Evolutionary conservation across 2,329 filamentous ascomycete species (phyloP).

Genomic region (Fusarium brevicatenulatum): DNA sequence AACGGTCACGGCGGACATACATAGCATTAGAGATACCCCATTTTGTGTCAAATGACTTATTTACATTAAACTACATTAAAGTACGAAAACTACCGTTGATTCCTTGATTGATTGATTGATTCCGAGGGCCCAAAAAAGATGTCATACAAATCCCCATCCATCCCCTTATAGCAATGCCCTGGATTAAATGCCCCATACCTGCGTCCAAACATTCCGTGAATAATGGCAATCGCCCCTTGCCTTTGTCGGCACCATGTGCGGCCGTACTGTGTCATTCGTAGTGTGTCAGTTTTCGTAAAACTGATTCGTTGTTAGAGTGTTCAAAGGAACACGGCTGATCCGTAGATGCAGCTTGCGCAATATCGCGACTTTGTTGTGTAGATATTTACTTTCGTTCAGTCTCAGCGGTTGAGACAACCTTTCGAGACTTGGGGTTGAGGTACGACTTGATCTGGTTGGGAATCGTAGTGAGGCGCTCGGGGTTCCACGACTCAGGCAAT

Average conservation of each 20-base stretch:
- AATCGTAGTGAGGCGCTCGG: fast-evolving
- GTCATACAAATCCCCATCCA: not conserved
- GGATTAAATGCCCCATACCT: not conserved
- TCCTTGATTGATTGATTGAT: not conserved
- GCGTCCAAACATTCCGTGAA: too few relatives aligned
- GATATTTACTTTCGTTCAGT: not conserved
- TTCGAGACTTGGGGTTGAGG: fast-evolving
- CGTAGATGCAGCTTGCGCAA: not conserved
- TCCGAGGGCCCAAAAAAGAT: not conserved
- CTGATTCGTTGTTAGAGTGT: not conserved
- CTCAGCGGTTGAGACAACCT: not conserved
- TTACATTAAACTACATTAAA: not conserved
- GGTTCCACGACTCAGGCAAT: not conserved
- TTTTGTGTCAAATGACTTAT: slow-evolving; percentile 10
- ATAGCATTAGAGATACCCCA: slow-evolving; percentile 39
- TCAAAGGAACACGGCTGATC: not conserved
- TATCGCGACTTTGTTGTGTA: not conserved
- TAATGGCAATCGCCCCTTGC: not conserved
- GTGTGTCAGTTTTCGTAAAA: not conserved
- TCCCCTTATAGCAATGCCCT: not conserved
- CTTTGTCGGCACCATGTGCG: too few relatives aligned
- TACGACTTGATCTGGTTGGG: not conserved
- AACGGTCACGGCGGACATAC: slow-evolving; percentile 21
- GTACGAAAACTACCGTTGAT: not conserved
- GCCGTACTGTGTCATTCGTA: not conserved